These are phyloP conservation scores for Phytophthora tubulina DNA, from an alignment of 352 stramenopile genomes.

Conservation along the genomic window DNA sequence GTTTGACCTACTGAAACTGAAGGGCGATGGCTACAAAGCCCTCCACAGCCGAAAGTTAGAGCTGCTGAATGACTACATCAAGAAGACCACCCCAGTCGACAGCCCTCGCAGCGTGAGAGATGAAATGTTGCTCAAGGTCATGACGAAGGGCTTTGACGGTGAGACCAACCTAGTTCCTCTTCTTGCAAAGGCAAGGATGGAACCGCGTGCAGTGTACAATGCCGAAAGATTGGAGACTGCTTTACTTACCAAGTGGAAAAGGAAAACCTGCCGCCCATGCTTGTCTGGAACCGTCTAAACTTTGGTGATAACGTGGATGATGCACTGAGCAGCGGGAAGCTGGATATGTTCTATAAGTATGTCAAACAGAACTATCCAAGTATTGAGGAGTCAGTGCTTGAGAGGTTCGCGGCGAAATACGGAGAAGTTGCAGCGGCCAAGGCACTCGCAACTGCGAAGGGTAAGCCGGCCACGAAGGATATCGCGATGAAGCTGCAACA, in stretches of 20 bases:
- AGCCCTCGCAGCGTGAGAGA: background rate
- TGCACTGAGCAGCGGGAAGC: background rate
- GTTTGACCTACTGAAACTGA: background rate
- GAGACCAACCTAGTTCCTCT: background rate
- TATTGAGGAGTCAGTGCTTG: background rate
- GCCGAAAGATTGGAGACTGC: background rate
- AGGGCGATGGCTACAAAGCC: background rate
- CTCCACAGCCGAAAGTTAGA: too few relatives aligned
- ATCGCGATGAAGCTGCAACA: background rate
- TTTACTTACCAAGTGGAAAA: background rate
- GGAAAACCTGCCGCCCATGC: background rate
- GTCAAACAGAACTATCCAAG: background rate
- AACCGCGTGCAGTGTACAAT: background rate
- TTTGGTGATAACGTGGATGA: background rate
- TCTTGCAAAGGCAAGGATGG: background rate
- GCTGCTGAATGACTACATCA: too few relatives aligned
- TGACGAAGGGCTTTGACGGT: background rate
- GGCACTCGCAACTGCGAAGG: background rate
- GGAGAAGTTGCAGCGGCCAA: background rate
- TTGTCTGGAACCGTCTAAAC: background rate
- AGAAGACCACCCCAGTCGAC: too few relatives aligned
- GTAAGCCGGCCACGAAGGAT: background rate
- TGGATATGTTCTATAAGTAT: background rate
- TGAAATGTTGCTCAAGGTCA: background rate
- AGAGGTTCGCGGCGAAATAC: background rate